These are phyloP conservation scores for Tricholoma bakamatsutake DNA, from an alignment of 768 basidiomycete genomes.

Conservation along the genomic window DNA sequence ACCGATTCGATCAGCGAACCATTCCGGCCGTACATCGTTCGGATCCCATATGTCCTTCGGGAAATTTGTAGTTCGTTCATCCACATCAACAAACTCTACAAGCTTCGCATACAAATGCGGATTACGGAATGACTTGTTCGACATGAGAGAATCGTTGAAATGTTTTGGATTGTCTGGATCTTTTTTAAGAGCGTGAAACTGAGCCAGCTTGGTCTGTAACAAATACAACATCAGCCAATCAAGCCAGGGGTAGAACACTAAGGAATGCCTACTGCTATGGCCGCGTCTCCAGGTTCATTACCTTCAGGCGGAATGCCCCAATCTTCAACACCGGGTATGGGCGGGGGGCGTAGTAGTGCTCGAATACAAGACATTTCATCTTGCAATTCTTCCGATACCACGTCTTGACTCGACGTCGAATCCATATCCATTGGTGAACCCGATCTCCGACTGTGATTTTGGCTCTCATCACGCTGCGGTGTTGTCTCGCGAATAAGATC, in stretches of 20 bases:
- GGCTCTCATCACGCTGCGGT: slow-evolving; percentile 1
- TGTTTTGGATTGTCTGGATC: slow-evolving; percentile 64
- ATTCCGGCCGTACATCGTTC: slow-evolving; percentile 52
- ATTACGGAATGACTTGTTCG: slow-evolving; percentile 89
- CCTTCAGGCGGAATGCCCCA: slow-evolving; percentile 74
- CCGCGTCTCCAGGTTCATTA: slow-evolving; percentile 51
- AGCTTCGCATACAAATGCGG: slow-evolving; percentile 94
- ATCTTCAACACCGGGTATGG: slow-evolving; percentile 57
- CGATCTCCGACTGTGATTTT: background rate
- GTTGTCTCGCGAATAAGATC: slow-evolving; percentile 25
- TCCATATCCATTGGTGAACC: slow-evolving; percentile 15
- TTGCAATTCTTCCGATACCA: slow-evolving; percentile 18
- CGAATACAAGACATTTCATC: slow-evolving; percentile 54
- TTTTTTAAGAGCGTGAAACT: slow-evolving; percentile 71
- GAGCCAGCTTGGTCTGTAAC: slow-evolving; percentile 67
- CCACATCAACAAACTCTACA: slow-evolving; percentile 89
- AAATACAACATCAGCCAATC: background rate
- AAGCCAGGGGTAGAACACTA: background rate
- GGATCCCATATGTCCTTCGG: slow-evolving; percentile 72
- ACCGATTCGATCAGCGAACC: slow-evolving; percentile 81
- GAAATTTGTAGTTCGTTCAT: slow-evolving; percentile 85
- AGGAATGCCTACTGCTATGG: slow-evolving; percentile 45
- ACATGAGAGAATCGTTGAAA: slow-evolving; percentile 95
- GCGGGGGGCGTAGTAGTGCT: slow-evolving; percentile 51
- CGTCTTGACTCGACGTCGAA: slow-evolving; percentile 15